A percentile compares a stretch with the other conserved stretches of the same genome.
Conservation (phyloP, 2,329 filamentous ascomycete genomes). For the Emergomyces africanus region DNA sequence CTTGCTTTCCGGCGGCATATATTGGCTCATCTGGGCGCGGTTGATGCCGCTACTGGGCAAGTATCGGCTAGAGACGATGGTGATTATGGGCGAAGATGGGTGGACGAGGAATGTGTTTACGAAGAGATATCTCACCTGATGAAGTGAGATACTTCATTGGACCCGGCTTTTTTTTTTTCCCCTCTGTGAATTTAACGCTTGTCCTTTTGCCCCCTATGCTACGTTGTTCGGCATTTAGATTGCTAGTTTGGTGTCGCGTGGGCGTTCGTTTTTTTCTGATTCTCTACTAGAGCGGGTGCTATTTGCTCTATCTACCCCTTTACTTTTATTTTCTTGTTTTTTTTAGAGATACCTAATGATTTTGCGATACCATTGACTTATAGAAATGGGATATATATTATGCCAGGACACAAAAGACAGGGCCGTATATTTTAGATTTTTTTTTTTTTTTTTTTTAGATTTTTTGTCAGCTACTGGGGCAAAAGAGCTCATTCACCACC, state of each 20-base stretch:
- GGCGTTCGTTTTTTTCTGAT: background rate
- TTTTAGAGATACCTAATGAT: background rate
- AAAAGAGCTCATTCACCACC: no score
- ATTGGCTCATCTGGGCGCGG: slow-evolving; percentile 25
- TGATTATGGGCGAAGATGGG: slow-evolving; percentile 7
- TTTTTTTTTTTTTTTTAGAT: no score
- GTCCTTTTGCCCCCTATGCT: background rate
- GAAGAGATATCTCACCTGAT: background rate
- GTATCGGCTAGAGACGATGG: slow-evolving; percentile 7
- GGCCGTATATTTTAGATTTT: no score
- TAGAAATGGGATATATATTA: no score
- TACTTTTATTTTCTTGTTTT: background rate
- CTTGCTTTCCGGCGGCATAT: slow-evolving; percentile 32
- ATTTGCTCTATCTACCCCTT: background rate
- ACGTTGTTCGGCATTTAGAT: background rate
- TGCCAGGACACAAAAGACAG: no score
- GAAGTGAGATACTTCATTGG: background rate
- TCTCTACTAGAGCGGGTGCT: background rate
- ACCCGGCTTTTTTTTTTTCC: background rate
- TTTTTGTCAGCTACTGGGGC: no score
- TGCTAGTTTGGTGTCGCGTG: background rate
- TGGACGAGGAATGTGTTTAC: slow-evolving; percentile 6
- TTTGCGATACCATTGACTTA: background rate
- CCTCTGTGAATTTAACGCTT: background rate
- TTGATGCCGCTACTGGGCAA: slow-evolving; percentile 5